Base-by-base conservation (phyloP, 805 yeast species). In the Candida pseudofarinosa region DNA sequence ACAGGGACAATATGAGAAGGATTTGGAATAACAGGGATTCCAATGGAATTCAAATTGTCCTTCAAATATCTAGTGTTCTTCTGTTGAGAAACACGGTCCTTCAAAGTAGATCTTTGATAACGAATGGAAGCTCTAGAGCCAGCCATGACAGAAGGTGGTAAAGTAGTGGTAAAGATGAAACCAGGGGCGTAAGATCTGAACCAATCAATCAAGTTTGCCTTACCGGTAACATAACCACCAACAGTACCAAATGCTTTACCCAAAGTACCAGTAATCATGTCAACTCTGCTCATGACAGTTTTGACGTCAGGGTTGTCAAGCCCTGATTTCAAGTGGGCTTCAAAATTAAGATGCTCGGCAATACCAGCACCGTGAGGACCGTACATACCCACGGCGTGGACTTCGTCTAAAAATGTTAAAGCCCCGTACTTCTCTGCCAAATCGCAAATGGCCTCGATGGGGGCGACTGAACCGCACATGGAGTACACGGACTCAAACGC, bases 351-450 rank as follows among this genome's bases (percentile, higher is more conserved):
- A 63, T 93, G 99, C 67, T 93, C 99, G 38, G 98, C 97, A 42
- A 93, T 98, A 70, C 99, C 99, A 28, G 97, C 99, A 60, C 99
- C 99, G 57, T 87, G 96, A 46, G 99, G 98, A 56, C 99, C 99
- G 62, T 93, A 93, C 83, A 93, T 79, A 43, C 99, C 99, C 37
- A 93, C 98, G 30, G 99, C 98, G 60, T 93, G 99, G 32, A 93
- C 99, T 67, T 93, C 99, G 64, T 93, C 99, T 63, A 93, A 74
- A 67, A 93, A 93, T 23, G 99, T 93, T 55, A 93, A 68, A 37
- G 98, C 98, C 48, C 98, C 98, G 62, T 93, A 93, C 68, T 93
- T 88, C 41, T 93, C 97, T 33, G 99, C 99, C 58, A 93, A 76
- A 54, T 90, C 96, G 63, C 97, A 91, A 52, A 93, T 89, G 48